Base-by-base conservation (phyloP, 495 filamentous ascomycete genomes). In the Penicillium malachiteum region DNA sequence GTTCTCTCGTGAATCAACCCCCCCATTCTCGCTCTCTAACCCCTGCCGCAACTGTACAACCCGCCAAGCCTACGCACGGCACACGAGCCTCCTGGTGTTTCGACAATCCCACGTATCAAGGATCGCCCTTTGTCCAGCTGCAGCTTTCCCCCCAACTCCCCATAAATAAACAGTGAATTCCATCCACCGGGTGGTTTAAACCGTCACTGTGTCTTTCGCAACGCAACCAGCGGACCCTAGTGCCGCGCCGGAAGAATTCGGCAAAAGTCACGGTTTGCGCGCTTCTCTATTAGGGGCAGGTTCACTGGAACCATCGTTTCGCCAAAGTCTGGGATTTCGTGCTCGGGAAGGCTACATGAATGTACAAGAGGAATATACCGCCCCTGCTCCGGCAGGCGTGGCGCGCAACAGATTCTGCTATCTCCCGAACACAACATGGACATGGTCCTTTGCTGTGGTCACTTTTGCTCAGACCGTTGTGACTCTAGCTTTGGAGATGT, bases 401-500 rank as follows among this genome's bases (percentile, higher is more conserved):
- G 7, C 50, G 5, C 18, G 38, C 39, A 42, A 51, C 14, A 55
- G 65, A 57, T 80, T 69, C 61, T 85, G 87, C 78, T 91, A 91
- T 60, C 76, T 85, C 59, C 85, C 93, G 48, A 88, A 84, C 64
- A 87, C 90, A 4, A 77, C 77, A 62, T 98, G 95, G 95, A 91
- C 91, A 3, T 94, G 91, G 84, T 72, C 84, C 52, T 97, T 97
- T 67, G 79, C 92, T 64, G 65, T 86, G 57, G 76, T 89, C 38
- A 84, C 92, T 32, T 69, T 86, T 37, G 38, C 91, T 41, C 95
- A 98, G 70, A 87, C 90, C 37, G 69, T 87, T 32, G 82, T 93
- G 44, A 86, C 87, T 32, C 79, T 97, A 54, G 87, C 81, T 5
- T 84, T 96, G 44, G 91, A 98, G 82, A 81, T 85, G 91, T 97